Evolutionary conservation across 1,284 basidiomycete species (phyloP), one percentile per base, ranked within the genome.

Genomic region (Leccinum insolens): DNA sequence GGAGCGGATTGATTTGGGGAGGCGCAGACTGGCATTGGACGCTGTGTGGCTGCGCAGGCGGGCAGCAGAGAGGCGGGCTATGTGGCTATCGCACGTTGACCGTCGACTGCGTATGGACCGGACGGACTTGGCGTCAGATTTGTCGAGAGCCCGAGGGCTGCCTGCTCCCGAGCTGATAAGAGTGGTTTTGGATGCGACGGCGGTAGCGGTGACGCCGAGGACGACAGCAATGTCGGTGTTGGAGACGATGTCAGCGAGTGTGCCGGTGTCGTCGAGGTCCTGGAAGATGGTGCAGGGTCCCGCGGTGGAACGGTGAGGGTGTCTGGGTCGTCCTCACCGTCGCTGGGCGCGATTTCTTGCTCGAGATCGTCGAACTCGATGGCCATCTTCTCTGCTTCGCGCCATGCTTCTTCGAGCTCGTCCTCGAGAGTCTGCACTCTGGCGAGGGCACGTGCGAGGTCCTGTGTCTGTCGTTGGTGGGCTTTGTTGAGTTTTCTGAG

Each of bases 381-480:
- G 3, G 91, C 92, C 71, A 93, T 81, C 55, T 85, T 86, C 72
- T 92, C 89, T 2, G 92, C 92, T 68, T 89, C 87, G 61, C 83
- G 83, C 92, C 92, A 94, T 2, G 91, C 92, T 67, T 94, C 92
- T 63, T 91, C 88, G n/a, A 92, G 81, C 72, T 93, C 90, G 9
- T 84, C 89, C 72, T 90, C 84, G 14, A 93, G 83, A 64, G 85
- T 82, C 31, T 77, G 79, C 25, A 90, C 83, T 58, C 82, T 80
- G 8, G 82, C 75, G 63, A 82, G 82, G 20, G 85, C 80, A 22
- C 81, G 78, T 39, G 79, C 76, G 20, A 91, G 80, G 57, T 93
- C 90, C 3, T 80, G 74, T 1, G 84, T 86, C 41, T 91, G 86
- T 60, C 87, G 86, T 11, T 88, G 86, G 70, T 91, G 91, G 62